phyloP scores from a whole-genome alignment of 768 basidiomycete species.

The Leccinum aurantiacum region DNA sequence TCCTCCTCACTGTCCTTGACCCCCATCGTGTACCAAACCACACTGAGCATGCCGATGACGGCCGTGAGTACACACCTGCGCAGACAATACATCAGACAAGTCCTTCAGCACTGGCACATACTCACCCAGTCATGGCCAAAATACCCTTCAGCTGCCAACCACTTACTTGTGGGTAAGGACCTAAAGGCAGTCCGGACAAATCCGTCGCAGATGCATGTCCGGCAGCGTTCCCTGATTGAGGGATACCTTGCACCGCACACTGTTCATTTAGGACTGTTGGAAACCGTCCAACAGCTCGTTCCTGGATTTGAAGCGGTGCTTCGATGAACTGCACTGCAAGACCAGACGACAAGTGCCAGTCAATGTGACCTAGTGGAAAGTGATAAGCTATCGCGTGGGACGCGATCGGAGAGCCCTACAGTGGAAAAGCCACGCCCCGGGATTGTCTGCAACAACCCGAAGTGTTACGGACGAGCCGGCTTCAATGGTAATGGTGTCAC shows the following conservation, averaged over 20 bases:
- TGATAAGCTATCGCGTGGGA: not conserved
- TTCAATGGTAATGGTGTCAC: slow-evolving; percentile 85
- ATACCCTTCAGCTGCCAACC: slow-evolving; percentile 78
- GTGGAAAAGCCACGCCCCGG: slow-evolving; percentile 86
- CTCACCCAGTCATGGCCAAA: slow-evolving; percentile 71
- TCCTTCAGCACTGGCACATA: slow-evolving; percentile 2
- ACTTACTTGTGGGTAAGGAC: slow-evolving; percentile 70
- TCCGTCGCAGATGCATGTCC: slow-evolving; percentile 72
- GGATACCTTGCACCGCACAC: slow-evolving; percentile 60
- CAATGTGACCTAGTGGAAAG: slow-evolving; percentile 61
- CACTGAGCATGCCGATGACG: slow-evolving; percentile 75
- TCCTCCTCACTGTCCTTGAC: slow-evolving; percentile 74
- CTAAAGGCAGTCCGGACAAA: slow-evolving; percentile 59
- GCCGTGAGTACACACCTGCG: slow-evolving; percentile 79
- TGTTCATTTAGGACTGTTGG: slow-evolving; percentile 69
- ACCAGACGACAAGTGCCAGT: slow-evolving; percentile 84
- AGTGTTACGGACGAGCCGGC: slow-evolving; percentile 67
- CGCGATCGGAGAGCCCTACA: slow-evolving; percentile 45
- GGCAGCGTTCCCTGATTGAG: slow-evolving; percentile 82
- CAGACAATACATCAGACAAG: slow-evolving; percentile 17
- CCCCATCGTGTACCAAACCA: slow-evolving; percentile 87
- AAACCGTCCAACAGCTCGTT: slow-evolving; percentile 40
- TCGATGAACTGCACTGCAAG: slow-evolving; percentile 85
- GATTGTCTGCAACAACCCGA: slow-evolving; percentile 86
- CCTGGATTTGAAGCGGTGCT: slow-evolving; percentile 72